Evolutionary conservation across 1,284 basidiomycete genomes (phyloP).

Genomic region (Gastroboletus turbinatus): DNA sequence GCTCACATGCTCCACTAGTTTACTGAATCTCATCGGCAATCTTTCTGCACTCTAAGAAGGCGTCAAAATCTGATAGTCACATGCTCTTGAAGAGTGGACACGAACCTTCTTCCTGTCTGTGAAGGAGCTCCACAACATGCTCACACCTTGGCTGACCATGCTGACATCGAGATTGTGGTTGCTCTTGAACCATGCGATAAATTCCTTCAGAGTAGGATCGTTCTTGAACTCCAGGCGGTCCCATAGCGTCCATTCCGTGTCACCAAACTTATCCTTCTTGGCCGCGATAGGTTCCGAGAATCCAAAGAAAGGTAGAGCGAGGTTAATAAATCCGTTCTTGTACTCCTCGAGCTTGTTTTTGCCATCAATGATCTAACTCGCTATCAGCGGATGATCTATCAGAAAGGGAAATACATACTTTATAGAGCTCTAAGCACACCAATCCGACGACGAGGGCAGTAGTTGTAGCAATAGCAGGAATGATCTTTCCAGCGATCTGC

Average conservation of each 20-base stretch:
- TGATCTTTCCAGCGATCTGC: slow-evolving; percentile 99
- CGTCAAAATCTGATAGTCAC: slow-evolving; percentile 2
- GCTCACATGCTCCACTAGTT: slow-evolving; percentile 90
- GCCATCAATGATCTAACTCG: slow-evolving; percentile 84
- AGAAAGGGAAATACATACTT: slow-evolving; percentile 48
- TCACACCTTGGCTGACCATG: slow-evolving; percentile 97
- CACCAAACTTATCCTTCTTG: slow-evolving; percentile 85
- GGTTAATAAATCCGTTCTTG: slow-evolving; percentile 98
- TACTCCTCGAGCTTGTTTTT: slow-evolving; percentile 93
- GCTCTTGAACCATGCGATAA: slow-evolving; percentile 83
- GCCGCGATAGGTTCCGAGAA: slow-evolving; percentile 98
- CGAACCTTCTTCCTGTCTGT: slow-evolving; percentile 86
- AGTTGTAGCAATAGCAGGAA: slow-evolving; percentile 98
- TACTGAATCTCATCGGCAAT: slow-evolving; percentile 85
- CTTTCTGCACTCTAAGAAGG: slow-evolving; percentile 76
- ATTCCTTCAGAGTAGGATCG: slow-evolving; percentile 87
- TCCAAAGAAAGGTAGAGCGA: slow-evolving; percentile 98
- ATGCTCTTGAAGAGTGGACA: neutral
- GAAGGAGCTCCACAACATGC: slow-evolving; percentile 97
- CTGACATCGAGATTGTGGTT: slow-evolving; percentile 87
- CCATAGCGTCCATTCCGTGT: slow-evolving; percentile 97
- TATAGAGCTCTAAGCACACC: slow-evolving; percentile 97
- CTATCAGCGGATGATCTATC: slow-evolving; percentile 2
- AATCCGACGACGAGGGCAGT: slow-evolving; percentile 94
- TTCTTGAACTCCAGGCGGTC: slow-evolving; percentile 93